Evolutionary conservation across 257 asterid genomes (phyloP).

Genomic region (Solanum gracilifrons): DNA sequence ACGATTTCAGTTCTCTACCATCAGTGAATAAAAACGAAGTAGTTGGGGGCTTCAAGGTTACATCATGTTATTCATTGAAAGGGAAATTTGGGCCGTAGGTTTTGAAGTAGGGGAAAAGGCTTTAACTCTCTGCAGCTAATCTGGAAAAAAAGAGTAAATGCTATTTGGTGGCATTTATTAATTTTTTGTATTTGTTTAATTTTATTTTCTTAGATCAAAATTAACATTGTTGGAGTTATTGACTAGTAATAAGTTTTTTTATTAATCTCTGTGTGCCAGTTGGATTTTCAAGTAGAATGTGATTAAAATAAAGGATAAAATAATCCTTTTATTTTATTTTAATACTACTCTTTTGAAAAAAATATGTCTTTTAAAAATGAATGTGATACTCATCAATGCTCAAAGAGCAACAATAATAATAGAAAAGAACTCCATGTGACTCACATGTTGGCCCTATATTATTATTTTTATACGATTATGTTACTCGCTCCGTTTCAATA

Average conservation of each 20-base stretch:
- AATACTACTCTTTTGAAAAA: not conserved
- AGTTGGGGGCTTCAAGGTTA: not conserved
- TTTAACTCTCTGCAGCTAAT: not conserved
- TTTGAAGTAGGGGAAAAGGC: not conserved
- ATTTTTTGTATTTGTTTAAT: not conserved
- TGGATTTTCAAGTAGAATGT: not conserved
- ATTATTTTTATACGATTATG: not conserved
- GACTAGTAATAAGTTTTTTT: not conserved
- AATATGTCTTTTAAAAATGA: not conserved
- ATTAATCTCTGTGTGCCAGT: not conserved
- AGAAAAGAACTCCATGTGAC: not conserved
- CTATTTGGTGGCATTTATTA: not conserved
- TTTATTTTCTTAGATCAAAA: not conserved
- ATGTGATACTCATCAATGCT: not conserved
- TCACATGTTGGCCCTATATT: not conserved
- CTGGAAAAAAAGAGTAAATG: slow-evolving; percentile 13
- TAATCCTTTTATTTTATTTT: not conserved
- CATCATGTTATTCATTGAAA: not conserved
- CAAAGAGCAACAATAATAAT: not conserved
- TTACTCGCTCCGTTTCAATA: not conserved
- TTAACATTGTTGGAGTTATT: not conserved
- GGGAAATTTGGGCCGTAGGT: not conserved
- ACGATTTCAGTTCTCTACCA: not conserved
- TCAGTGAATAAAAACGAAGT: not conserved
- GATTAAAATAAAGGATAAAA: not conserved